Conservation (phyloP, 192 early-diverging fungal species). For the Glomus cerebriforme region DNA sequence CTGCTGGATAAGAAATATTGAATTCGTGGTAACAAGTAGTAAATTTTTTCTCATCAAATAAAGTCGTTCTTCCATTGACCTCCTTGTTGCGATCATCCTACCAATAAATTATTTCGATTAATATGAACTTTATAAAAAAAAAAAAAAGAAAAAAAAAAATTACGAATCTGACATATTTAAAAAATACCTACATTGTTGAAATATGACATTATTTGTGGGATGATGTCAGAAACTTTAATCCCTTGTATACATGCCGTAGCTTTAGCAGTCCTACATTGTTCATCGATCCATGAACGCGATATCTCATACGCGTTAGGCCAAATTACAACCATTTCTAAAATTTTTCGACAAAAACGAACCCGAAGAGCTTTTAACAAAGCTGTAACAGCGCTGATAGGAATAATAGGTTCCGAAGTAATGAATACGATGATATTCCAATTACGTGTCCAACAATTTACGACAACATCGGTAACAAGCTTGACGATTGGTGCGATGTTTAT, state of each 20-base stretch:
- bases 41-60: too few relatives aligned
- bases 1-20: background rate
- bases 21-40: background rate
- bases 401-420: background rate
- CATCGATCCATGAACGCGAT: background rate
- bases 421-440: background rate
- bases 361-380: background rate
- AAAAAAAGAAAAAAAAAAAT: too few relatives aligned
- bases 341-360: background rate
- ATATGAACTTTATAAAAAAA: background rate
- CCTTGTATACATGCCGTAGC: background rate
- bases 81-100: background rate
- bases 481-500: background rate
- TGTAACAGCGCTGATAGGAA: background rate
- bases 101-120: background rate
- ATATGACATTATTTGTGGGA: background rate
- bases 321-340: background rate
- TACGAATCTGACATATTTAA: too few relatives aligned
- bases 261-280: background rate
- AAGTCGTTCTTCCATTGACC: background rate
- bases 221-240: background rate
- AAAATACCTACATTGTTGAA: background rate
- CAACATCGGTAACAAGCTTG: background rate
- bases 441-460: background rate
- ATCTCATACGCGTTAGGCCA: background rate